Conservation (phyloP, 2,329 filamentous ascomycete species). For the Polytolypa hystricis region DNA sequence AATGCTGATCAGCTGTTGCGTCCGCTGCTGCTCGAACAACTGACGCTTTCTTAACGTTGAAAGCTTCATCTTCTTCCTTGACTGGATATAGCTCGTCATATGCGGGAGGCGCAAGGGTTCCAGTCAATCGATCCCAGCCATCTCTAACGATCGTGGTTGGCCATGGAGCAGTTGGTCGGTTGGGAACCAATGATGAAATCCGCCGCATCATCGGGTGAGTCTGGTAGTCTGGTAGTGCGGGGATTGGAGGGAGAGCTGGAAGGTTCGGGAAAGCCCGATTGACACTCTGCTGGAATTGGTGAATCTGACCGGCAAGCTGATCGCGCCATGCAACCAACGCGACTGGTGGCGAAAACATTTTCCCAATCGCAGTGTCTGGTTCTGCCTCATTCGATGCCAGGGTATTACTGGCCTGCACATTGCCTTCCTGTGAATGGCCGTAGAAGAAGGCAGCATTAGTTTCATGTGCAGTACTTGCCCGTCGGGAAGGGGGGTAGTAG, state of each 20-base stretch:
- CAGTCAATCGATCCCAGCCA: constrained; percentile 55
- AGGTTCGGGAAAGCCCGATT: constrained; percentile 55
- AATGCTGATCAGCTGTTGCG: constrained; percentile 34
- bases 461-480: constrained; percentile 28
- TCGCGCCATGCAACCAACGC: constrained; percentile 62
- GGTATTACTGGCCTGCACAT: constrained; percentile 11
- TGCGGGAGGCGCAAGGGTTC: constrained; percentile 50
- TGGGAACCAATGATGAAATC: constrained; percentile 62
- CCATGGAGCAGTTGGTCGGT: constrained; percentile 44
- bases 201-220: constrained; percentile 60
- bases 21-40: constrained; percentile 33
- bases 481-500: constrained; percentile 23
- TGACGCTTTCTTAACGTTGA: constrained; percentile 33
- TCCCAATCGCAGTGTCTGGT: constrained; percentile 17
- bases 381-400: constrained; percentile 17
- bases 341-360: constrained; percentile 44
- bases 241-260: constrained; percentile 48
- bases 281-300: constrained; percentile 65
- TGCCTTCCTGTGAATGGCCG: constrained; percentile 11
- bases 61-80: constrained; percentile 25
- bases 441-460: constrained; percentile 15
- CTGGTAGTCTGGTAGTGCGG: constrained; percentile 60
- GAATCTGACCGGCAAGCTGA: constrained; percentile 60
- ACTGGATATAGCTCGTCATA: constrained; percentile 69
- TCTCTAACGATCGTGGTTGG: constrained; percentile 24